These are phyloP conservation scores for Solanum hybrid DNA, from an alignment of 305 asterid species.

Conservation along the genomic window DNA sequence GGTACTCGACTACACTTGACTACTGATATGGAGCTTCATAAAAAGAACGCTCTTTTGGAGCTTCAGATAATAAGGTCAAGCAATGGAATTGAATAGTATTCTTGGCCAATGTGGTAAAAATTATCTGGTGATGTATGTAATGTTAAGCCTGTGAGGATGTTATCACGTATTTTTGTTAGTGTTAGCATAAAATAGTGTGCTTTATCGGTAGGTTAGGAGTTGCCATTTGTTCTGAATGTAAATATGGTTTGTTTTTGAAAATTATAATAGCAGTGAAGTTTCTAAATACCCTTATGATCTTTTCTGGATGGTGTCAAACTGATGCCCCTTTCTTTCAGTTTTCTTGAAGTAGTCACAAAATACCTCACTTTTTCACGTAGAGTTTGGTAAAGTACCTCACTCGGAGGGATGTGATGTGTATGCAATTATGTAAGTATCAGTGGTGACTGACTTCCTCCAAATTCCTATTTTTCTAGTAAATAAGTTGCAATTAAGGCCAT, in stretches of 20 bases:
- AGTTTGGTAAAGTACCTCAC: neutral
- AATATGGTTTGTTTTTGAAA: neutral
- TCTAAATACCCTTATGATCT: neutral
- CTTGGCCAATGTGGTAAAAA: neutral
- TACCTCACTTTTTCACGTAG: neutral
- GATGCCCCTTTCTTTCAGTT: neutral
- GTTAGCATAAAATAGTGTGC: neutral
- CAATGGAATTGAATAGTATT: neutral
- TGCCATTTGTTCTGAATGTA: neutral
- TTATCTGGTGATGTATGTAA: neutral
- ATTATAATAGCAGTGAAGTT: neutral
- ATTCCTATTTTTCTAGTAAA: neutral
- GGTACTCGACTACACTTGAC: slow-evolving; percentile 63
- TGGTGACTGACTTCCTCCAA: neutral
- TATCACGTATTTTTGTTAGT: neutral
- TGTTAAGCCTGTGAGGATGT: neutral
- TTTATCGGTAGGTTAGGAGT: neutral
- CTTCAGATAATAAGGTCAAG: neutral
- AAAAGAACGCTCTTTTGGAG: neutral
- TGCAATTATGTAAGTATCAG: neutral
- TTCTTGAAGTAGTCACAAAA: neutral
- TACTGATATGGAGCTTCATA: slow-evolving; percentile 7
- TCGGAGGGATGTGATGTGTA: neutral
- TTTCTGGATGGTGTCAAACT: neutral
- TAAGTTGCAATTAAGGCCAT: neutral